Base-by-base conservation (phyloP, 176 grass and related monocot genomes). In the Melocanna baccifera region DNA sequence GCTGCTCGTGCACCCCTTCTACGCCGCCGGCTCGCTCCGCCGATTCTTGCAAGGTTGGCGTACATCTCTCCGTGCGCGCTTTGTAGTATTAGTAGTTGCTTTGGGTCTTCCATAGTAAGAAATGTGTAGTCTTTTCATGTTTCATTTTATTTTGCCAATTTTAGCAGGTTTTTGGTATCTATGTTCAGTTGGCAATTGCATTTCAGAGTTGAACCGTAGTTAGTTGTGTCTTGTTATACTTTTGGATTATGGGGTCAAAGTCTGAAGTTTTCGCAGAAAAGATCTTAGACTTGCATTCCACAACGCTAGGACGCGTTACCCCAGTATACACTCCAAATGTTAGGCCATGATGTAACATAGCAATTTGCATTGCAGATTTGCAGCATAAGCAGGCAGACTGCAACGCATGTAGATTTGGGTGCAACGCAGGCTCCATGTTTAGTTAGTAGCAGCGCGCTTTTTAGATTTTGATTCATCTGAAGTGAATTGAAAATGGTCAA, bases 1-100 rank as follows among this genome's bases (percentile, higher is more conserved):
- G 83, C 93, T 98, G 78, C 88, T 98, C 39, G 96, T 98, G 37
- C 91, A 94, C 64, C 93, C 96, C 0, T 95, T 94, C 83, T 98
- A 95, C 83, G 93, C 86, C n/a, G 96, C 96, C 67, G 93, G 96
- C 25, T 93, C 88, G 29, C 93, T 98, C 42, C 79, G 86, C 0
- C 87, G 85, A 4, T 95, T 98, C 90, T 32, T 98, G 59, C 88
- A 86, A 93, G 91, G 93, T 90, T 61, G 2, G 79, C 74, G 12
- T 30, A 25, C 70, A 11, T 83, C 32, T 48, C 47, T 52, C 28
- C 47, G 10, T 11, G 19, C 4, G 7, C 9, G 48, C 64, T 16
- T 37, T 37, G 46, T 50, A 7, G 20, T 52, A 48, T 41, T 57
- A 25, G 19, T 30, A 76, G 22, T 66, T 75, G 22, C 59, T 53